Base-by-base conservation (phyloP, 805 yeast genomes). In the Wickerhamiella occidentalis region DNA sequence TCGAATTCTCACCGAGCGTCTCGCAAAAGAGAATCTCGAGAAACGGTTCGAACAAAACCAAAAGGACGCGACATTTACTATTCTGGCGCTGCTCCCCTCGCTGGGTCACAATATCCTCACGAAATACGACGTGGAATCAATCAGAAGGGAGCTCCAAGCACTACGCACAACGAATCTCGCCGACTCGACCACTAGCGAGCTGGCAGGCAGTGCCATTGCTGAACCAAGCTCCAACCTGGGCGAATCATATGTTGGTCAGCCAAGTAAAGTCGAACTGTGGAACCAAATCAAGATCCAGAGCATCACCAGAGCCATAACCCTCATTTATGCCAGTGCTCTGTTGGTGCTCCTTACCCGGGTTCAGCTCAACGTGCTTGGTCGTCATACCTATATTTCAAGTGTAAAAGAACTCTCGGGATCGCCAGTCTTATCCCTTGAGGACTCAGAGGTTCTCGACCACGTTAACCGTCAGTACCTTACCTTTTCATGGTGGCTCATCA, bases 401-500 rank as follows among this genome's bases (percentile, higher is more conserved):
- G 88, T 95, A 3, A 73, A 85, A 44, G 74, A 75, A 52, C 68
- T 82, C 62, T 87, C 92, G 0, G 78, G 42, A 29, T 51, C 51
- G 37, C 47, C 40, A 21, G 37, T 11, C 13, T 49, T 47, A n/a
- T 35, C 51, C 40, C 29, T 45, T 12, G 55, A 54, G 29, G 56
- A 54, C 37, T 56, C 44, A 33, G 54, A 61, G 42, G 57, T 54
- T 28, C 51, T 50, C 21, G 62, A 58, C 28, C 69, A 66, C 33
- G 75, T 75, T 55, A 78, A 80, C 60, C 90, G 92, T 58, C 82
- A 86, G 46, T 90, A 83, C 61, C 70, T 90, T 43, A 82, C 94
- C 0, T 75, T 86, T 54, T 81, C 88, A 53, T 90, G 96, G 96
- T 90, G 96, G 96, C 64, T 90, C 42, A 69, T 90, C 46, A 87